Evolutionary conservation across 768 basidiomycete genomes (phyloP).

Genomic region (Russula brevipes): DNA sequence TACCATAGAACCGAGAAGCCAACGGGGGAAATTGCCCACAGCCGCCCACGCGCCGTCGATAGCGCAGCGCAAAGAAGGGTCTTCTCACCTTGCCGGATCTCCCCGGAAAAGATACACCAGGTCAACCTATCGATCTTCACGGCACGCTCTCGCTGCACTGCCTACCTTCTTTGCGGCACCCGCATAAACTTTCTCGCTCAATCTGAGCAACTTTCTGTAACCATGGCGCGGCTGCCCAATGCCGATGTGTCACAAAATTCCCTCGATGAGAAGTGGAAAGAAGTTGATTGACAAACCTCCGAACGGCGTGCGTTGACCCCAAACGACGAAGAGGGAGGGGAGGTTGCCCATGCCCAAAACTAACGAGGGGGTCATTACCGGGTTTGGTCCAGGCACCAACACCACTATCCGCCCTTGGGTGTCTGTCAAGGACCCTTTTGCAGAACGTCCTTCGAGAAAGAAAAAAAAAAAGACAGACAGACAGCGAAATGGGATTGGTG

Average conservation of each 20-base stretch:
- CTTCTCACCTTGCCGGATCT: constrained; percentile 1
- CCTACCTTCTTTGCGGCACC: not conserved
- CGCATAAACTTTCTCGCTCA: not conserved
- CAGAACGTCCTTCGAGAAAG: constrained; percentile 4
- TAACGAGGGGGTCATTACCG: not conserved
- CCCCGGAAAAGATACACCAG: not conserved
- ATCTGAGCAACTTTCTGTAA: not conserved
- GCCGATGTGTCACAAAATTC: not conserved
- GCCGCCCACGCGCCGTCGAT: constrained; percentile 3
- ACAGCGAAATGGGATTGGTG: not conserved
- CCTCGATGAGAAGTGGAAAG: not conserved
- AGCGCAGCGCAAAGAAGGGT: not conserved
- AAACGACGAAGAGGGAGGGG: not conserved
- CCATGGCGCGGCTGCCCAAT: not conserved
- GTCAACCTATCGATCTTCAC: not conserved
- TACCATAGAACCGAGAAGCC: constrained; percentile 7
- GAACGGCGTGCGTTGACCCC: not conserved
- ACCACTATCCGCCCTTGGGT: not conserved
- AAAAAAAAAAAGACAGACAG: not conserved
- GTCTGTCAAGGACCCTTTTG: not conserved
- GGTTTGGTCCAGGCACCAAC: constrained; percentile 1
- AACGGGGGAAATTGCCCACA: constrained; percentile 4
- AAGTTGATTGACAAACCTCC: constrained; percentile 6
- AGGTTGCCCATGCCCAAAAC: not conserved
- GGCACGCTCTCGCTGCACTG: not conserved